Conservation (phyloP, 305 asterid genomes). For the Fraxinus dipetala region DNA sequence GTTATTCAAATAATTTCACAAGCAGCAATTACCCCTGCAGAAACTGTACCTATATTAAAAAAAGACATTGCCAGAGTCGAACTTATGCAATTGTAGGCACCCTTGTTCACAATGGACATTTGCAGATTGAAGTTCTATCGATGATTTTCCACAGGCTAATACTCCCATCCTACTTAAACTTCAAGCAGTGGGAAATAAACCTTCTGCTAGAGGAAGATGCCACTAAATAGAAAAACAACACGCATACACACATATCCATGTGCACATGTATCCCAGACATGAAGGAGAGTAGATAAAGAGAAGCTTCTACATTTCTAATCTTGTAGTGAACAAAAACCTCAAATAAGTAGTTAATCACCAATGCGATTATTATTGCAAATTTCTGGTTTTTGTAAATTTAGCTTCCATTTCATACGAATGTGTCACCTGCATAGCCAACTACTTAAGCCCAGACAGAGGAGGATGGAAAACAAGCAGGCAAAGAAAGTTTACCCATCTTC, state of each 20-base stretch:
- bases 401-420: background rate
- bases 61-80: background rate
- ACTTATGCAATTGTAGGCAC: background rate
- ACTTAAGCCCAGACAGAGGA: background rate
- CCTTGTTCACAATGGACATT: background rate
- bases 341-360: background rate
- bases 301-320: background rate
- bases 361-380: background rate
- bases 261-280: background rate
- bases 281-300: background rate
- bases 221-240: background rate
- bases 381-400: background rate
- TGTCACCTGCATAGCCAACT: constrained; percentile 18
- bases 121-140: background rate
- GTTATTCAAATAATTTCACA: background rate
- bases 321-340: background rate
- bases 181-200: background rate
- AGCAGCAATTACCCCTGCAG: background rate
- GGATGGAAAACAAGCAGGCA: constrained; percentile 31
- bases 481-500: constrained; percentile 54
- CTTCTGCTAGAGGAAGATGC: background rate
- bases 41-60: background rate
- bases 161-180: background rate
- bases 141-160: background rate
- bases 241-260: background rate